phyloP scores from a whole-genome alignment of 2,329 filamentous ascomycete species.

The Ceratocystis cubensis region DNA sequence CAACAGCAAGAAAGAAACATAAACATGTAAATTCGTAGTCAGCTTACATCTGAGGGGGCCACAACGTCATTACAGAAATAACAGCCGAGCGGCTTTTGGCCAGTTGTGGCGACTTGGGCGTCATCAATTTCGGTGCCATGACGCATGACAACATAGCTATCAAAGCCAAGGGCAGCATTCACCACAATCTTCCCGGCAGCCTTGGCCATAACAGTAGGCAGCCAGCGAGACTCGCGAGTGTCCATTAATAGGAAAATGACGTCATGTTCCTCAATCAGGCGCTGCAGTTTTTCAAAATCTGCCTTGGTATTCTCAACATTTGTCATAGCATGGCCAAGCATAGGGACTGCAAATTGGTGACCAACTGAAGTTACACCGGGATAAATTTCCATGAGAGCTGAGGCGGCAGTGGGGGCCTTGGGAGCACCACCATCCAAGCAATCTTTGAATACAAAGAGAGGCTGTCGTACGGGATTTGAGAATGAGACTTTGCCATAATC shows the following conservation, averaged over 20 bases:
- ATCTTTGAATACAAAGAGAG: constrained; percentile 80
- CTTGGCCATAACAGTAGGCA: constrained; percentile 94
- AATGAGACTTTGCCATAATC: constrained; percentile 90
- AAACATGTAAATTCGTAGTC: constrained; percentile 4
- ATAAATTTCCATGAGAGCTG: constrained; percentile 73
- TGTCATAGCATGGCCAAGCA: constrained; percentile 81
- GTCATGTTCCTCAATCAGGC: constrained; percentile 73
- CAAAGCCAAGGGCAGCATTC: constrained; percentile 92
- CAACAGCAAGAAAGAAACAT: neutral
- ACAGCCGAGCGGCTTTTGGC: constrained; percentile 66
- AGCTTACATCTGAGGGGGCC: constrained; percentile 75
- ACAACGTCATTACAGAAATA: constrained; percentile 99
- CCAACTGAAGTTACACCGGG: constrained; percentile 76
- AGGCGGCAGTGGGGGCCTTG: constrained; percentile 71
- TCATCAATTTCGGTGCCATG: constrained; percentile 56
- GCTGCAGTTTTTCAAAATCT: constrained; percentile 64
- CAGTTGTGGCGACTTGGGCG: constrained; percentile 44
- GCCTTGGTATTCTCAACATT: constrained; percentile 48
- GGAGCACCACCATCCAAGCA: constrained; percentile 71
- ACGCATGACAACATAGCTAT: constrained; percentile 94
- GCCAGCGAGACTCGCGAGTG: constrained; percentile 83
- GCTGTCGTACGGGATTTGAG: constrained; percentile 91
- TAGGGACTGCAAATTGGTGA: constrained; percentile 74
- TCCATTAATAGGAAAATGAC: constrained; percentile 96
- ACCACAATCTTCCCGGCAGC: constrained; percentile 86